These are phyloP conservation scores for Anethum foeniculum DNA, from an alignment of 140 eudicot genomes.

Conservation along the genomic window DNA sequence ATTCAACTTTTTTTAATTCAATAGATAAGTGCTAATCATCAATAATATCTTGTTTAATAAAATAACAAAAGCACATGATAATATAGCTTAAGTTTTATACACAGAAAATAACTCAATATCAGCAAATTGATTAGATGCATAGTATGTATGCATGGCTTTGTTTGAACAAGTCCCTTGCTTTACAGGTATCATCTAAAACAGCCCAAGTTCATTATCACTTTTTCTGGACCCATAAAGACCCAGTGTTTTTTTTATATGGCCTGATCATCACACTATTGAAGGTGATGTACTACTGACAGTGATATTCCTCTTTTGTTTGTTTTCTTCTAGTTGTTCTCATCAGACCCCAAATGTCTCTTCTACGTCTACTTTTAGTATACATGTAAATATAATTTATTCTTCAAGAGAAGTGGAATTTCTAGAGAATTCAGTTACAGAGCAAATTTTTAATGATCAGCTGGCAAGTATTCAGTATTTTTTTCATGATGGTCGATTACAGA, in stretches of 20 bases:
- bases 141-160: slow-evolving; percentile 25
- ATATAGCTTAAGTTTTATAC: too few relatives aligned
- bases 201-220: slow-evolving; percentile 3
- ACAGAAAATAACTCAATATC: not conserved
- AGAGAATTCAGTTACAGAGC: not conserved
- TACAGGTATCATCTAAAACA: slow-evolving; percentile 27
- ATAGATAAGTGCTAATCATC: not conserved
- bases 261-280: slow-evolving; percentile 18
- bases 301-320: slow-evolving; percentile 17
- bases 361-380: not conserved
- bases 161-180: slow-evolving; percentile 44
- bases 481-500: not conserved
- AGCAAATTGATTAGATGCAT: not conserved
- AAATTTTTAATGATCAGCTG: too few relatives aligned
- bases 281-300: slow-evolving; percentile 20
- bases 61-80: not conserved
- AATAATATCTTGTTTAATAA: not conserved
- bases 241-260: slow-evolving; percentile 40
- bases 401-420: not conserved
- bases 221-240: slow-evolving; percentile 26
- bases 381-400: not conserved
- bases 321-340: not conserved
- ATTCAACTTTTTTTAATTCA: not conserved
- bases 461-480: too few relatives aligned
- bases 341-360: slow-evolving; percentile 3